Percentiles rank a stretch among this genome's conserved stretches.
Evolutionary conservation across 441 rosid genomes (phyloP).

Genomic region (Brassica hybrid): DNA sequence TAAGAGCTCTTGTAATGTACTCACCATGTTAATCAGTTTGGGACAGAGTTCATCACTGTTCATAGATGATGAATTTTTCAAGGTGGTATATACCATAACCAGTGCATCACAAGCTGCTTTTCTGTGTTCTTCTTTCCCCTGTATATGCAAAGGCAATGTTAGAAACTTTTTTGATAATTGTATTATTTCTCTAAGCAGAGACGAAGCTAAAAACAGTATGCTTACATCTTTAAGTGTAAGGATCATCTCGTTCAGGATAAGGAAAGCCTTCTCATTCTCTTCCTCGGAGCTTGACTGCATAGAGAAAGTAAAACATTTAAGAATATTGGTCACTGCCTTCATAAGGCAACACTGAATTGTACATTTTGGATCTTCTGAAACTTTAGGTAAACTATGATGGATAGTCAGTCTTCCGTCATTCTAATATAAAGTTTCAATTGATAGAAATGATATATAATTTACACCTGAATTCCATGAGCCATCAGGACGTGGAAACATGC

Average conservation of each 20-base stretch:
- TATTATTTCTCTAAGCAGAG: not conserved
- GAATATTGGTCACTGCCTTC: constrained; percentile 14
- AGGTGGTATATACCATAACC: constrained; percentile 56
- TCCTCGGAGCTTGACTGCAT: constrained; percentile 71
- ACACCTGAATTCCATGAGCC: constrained; percentile 75
- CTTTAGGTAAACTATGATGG: not conserved
- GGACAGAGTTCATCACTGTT: constrained; percentile 52
- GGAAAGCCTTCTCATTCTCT: constrained; percentile 79
- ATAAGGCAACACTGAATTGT: not conserved
- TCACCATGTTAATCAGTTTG: constrained; percentile 82
- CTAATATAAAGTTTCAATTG: constrained; percentile 13
- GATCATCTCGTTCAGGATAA: constrained; percentile 90
- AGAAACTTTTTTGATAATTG: not conserved
- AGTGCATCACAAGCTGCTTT: constrained; percentile 82
- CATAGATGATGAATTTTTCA: constrained; percentile 50
- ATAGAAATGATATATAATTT: constrained; percentile 16
- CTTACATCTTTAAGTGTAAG: constrained; percentile 86
- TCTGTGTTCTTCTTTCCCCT: constrained; percentile 85
- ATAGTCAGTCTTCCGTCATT: constrained; percentile 3
- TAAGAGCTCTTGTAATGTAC: constrained; percentile 24
- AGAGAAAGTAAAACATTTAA: constrained; percentile 1
- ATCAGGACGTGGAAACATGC: constrained; percentile 72
- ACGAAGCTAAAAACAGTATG: constrained; percentile 25
- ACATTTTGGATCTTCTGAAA: not conserved
- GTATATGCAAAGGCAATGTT: constrained; percentile 32